Conservation (phyloP, 352 stramenopile genomes). For the Phytophthora chlamydospora region DNA sequence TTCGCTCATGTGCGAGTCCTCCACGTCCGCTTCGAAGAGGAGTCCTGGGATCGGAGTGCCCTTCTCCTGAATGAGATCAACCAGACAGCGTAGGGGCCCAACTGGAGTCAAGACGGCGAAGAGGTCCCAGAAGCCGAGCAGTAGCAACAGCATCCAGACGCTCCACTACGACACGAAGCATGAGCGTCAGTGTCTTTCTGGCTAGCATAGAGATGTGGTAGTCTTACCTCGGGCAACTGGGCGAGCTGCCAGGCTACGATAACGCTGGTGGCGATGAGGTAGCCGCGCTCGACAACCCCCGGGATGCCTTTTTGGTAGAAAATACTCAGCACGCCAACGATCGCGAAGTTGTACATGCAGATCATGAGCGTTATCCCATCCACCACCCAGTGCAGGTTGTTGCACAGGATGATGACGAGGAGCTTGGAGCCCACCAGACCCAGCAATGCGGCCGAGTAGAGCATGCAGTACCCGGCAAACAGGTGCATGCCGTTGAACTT, state of each 20-base stretch:
- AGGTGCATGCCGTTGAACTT: conserved; percentile 82
- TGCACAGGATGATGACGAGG: conserved; percentile 64
- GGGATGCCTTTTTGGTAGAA: conserved; percentile 90
- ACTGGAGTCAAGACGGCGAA: conserved; percentile 96
- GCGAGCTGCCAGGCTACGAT: conserved; percentile 97
- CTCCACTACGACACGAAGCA: conserved; percentile 62
- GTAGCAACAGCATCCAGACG: conserved; percentile 88
- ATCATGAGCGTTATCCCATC: conserved; percentile 60
- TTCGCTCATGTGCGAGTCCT: conserved; percentile 41
- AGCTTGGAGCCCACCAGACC: conserved; percentile 76
- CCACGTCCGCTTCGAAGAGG: conserved; percentile 93
- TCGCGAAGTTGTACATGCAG: conserved; percentile 90
- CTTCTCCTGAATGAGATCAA: conserved; percentile 92
- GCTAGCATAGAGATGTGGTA: background rate
- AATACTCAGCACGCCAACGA: conserved; percentile 84
- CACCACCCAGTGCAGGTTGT: conserved; percentile 55
- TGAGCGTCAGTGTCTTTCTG: no score
- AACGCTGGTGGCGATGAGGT: conserved; percentile 93
- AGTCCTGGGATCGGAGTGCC: conserved; percentile 90
- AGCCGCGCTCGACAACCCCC: conserved; percentile 83
- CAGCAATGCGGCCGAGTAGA: conserved; percentile 76
- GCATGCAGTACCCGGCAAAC: conserved; percentile 78
- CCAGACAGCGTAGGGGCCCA: conserved; percentile 94
- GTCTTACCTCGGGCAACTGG: conserved; percentile 94
- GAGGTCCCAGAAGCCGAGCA: conserved; percentile 97